Evolutionary conservation across 2,329 filamentous ascomycete species (phyloP), one percentile per base, ranked within the genome.

Genomic region (Spiromastix sp.): DNA sequence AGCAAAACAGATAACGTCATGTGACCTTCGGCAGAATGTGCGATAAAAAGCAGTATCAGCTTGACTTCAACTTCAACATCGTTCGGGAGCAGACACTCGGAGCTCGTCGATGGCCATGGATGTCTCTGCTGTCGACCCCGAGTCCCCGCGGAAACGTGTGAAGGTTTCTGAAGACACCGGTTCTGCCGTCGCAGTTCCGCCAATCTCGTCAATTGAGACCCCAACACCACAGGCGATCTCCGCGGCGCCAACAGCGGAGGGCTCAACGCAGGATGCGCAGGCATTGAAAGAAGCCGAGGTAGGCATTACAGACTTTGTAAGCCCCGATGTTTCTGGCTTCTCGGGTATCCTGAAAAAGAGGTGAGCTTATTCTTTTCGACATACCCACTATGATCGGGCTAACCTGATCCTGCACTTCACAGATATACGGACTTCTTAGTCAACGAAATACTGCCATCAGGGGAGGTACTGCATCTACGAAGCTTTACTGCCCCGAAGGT

Each of bases 381-480:
- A n/a, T n/a, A n/a, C n/a, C n/a, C n/a, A n/a, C n/a, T n/a, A 25
- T 10, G 16, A 29, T 16, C 22, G 27, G 12, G 15, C 16, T 18
- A 13, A 16, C 20, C n/a, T 29, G 16, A 25, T 25, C 22, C 22
- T 25, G 12, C 22, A 25, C 22, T n/a, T n/a, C 8, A 8, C 37
- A 76, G 85, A 46, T 95, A 87, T 58, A 89, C 86, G 3, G 87
- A 95, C 56, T 95, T 95, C 50, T 68, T 91, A 47, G 87, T 95
- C 48, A 87, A 93, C 52, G 87, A 95, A 59, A 89, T 95, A 42
- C 65, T 73, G 13, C 77, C 79, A 19, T 74, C 81, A 50, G 86
- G 86, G 11, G 61, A 77, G 36, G 83, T 93, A 10, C 57, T 91
- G 34, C 85, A 89, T 56, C 65, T 95, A 32, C 67, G 59, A 38